A percentile compares a stretch with the other conserved stretches of the same genome.
phyloP scores from a whole-genome alignment of 129 eudicot genomes.

The Ambrosia artemisiifolia region DNA sequence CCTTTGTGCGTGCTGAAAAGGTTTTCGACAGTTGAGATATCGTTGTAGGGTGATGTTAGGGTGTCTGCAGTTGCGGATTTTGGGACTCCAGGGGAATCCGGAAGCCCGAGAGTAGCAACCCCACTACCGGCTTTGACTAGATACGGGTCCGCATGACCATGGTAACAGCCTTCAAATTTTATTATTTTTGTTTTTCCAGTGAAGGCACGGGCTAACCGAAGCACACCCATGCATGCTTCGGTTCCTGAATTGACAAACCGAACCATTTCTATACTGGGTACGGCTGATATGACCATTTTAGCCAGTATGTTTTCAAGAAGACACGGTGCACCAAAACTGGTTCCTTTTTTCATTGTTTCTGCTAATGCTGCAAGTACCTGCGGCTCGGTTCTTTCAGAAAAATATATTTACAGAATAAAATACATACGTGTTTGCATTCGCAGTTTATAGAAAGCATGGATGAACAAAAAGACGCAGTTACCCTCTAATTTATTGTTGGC shows the following conservation, averaged over 20 bases:
- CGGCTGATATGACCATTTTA: conserved; percentile 82
- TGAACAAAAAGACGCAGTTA: background rate
- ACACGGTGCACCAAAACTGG: conserved; percentile 99
- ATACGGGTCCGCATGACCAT: conserved; percentile 89
- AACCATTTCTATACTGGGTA: conserved; percentile 95
- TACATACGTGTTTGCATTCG: background rate
- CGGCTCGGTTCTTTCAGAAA: background rate
- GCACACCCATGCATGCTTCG: conserved; percentile 96
- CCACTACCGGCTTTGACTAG: conserved; percentile 95
- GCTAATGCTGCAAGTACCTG: conserved; percentile 88
- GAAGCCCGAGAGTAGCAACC: conserved; percentile 89
- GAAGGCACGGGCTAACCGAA: conserved; percentile 87
- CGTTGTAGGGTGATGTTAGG: conserved; percentile 77
- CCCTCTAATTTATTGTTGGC: background rate
- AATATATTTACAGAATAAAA: background rate
- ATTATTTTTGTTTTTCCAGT: conserved; percentile 62
- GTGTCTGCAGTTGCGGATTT: conserved; percentile 63
- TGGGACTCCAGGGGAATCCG: conserved; percentile 95
- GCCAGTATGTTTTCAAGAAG: conserved; percentile 79
- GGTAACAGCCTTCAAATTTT: conserved; percentile 92
- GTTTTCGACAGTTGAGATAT: conserved; percentile 43
- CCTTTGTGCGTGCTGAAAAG: conserved; percentile 68
- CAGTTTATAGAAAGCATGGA: background rate
- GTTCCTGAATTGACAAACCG: conserved; percentile 93
- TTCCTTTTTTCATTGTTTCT: conserved; percentile 98